Evolutionary conservation across 2,329 filamentous ascomycete genomes (phyloP).

Genomic region (Mollisiaceae sp.): DNA sequence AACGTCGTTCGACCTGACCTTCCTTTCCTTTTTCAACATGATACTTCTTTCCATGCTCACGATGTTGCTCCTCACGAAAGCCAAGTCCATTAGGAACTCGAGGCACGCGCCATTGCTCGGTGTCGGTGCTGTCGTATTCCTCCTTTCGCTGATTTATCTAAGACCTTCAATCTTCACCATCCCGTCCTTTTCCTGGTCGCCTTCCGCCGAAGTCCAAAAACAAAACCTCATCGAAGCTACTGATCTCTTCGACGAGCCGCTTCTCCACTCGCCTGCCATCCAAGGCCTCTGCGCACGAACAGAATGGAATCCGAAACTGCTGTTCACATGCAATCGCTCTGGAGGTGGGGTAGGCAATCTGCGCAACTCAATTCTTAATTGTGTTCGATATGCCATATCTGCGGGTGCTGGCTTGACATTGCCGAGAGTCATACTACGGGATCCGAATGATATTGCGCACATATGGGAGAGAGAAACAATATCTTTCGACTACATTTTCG

Average conservation of each 20-base stretch:
- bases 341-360: constrained; percentile 40
- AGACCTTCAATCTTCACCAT: constrained; percentile 3
- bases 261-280: constrained; percentile 34
- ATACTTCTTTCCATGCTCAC: not conserved
- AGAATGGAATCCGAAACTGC: constrained; percentile 36
- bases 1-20: not conserved
- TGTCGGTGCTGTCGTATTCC: not conserved
- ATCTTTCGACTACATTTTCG: constrained; percentile 38
- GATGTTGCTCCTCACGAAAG: not conserved
- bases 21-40: not conserved
- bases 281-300: constrained; percentile 32
- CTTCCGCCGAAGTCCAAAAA: not conserved
- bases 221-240: constrained; percentile 17
- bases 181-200: not conserved
- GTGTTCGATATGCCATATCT: constrained; percentile 39
- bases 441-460: constrained; percentile 30
- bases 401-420: constrained; percentile 35
- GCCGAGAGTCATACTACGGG: constrained; percentile 31
- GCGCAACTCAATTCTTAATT: constrained; percentile 40
- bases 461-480: constrained; percentile 28
- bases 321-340: constrained; percentile 38
- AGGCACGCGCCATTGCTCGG: not conserved
- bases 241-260: constrained; percentile 33
- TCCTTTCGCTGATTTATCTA: not conserved
- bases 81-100: not conserved